Conservation (phyloP, 2,329 filamentous ascomycete species). For the Exophiala xenobiotica region DNA sequence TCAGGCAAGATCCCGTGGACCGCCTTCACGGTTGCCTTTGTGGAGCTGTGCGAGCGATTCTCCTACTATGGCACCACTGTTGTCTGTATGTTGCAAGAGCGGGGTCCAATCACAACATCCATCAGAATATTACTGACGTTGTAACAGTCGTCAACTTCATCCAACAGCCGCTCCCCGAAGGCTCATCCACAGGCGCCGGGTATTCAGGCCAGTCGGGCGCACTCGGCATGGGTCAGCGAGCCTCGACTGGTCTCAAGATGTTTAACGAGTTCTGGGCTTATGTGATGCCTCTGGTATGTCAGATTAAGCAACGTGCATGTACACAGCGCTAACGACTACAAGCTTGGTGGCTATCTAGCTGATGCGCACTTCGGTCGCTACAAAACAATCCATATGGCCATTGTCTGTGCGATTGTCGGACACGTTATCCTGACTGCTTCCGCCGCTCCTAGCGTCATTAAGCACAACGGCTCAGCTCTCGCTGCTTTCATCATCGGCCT, state of each 20-base stretch:
- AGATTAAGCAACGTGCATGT: not conserved
- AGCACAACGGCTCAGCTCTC: conserved; percentile 57
- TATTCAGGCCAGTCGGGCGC: conserved; percentile 55
- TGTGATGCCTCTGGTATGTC: conserved; percentile 51
- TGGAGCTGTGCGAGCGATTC: conserved; percentile 32
- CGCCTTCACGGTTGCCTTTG: conserved; percentile 29
- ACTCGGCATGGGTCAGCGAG: conserved; percentile 58
- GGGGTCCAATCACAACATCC: conserved; percentile 57
- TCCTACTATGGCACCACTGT: conserved; percentile 31
- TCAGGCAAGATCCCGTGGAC: conserved; percentile 29
- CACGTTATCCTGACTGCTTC: conserved; percentile 66
- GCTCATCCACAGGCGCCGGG: conserved; percentile 57
- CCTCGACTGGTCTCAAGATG: conserved; percentile 51
- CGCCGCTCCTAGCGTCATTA: conserved; percentile 63
- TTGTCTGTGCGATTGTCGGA: conserved; percentile 62
- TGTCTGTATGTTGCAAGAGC: conserved; percentile 34
- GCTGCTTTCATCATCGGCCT: conserved; percentile 64
- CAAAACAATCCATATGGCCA: conserved; percentile 68
- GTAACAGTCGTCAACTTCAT: conserved; percentile 61
- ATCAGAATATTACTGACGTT: conserved; percentile 37
- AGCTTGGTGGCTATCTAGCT: conserved; percentile 58
- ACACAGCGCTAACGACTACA: not conserved
- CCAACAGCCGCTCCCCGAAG: conserved; percentile 54
- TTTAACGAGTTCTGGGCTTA: conserved; percentile 65
- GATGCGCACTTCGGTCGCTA: conserved; percentile 70